Conservation (phyloP, 495 filamentous ascomycete species). For the Bacidia gigantensis region DNA sequence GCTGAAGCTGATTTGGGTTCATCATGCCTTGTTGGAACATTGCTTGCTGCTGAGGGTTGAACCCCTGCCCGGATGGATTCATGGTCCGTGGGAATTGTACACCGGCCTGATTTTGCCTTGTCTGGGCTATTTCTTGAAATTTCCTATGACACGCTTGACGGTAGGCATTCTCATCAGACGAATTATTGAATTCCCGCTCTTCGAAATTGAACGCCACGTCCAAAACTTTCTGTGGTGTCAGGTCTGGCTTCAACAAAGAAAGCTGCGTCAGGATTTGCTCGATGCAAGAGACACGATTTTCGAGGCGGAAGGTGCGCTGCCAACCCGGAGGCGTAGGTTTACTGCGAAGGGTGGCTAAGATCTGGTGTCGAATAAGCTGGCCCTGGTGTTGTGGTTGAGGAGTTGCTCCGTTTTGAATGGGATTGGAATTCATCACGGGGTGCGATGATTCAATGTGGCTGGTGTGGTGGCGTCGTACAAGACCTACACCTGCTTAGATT, state of each 20-base stretch:
- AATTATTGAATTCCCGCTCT: slow-evolving; percentile 32
- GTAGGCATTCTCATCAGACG: slow-evolving; percentile 22
- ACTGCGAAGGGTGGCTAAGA: slow-evolving; percentile 25
- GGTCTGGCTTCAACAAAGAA: slow-evolving; percentile 36
- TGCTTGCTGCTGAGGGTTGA: slow-evolving; percentile 32
- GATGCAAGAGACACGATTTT: slow-evolving; percentile 28
- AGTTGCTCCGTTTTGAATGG: neutral
- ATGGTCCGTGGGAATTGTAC: slow-evolving; percentile 35
- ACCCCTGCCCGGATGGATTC: slow-evolving; percentile 33
- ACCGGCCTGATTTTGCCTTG: slow-evolving; percentile 21
- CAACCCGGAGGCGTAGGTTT: slow-evolving; percentile 33
- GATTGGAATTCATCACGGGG: neutral
- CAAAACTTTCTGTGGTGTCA: slow-evolving; percentile 27
- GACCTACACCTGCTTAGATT: neutral
- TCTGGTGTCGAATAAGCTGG: slow-evolving; percentile 18
- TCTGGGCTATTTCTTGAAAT: slow-evolving; percentile 27
- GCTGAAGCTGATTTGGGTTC: slow-evolving; percentile 10
- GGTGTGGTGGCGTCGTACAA: neutral
- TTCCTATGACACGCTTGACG: slow-evolving; percentile 16
- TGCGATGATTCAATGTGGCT: neutral
- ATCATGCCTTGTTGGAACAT: slow-evolving; percentile 25
- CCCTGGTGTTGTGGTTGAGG: neutral
- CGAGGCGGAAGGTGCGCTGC: slow-evolving; percentile 31
- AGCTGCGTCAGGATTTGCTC: slow-evolving; percentile 34
- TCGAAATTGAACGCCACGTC: slow-evolving; percentile 37